phyloP scores from a whole-genome alignment of 257 asterid species.

The Haberlea rhodopensis region DNA sequence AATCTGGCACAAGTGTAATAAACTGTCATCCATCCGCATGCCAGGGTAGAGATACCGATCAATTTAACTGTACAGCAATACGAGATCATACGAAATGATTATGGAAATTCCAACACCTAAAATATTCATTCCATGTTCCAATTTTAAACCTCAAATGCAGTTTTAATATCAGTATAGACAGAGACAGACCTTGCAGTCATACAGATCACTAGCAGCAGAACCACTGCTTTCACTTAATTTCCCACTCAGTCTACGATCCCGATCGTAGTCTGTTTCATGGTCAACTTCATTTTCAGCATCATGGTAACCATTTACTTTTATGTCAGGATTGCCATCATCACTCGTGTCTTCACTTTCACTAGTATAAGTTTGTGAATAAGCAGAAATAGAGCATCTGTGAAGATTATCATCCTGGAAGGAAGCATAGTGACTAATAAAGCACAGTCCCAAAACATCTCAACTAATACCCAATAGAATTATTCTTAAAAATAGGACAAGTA shows the following conservation, averaged over 20 bases:
- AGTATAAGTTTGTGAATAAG: constrained; percentile 66
- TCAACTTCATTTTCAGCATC: constrained; percentile 86
- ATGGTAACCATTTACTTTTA: constrained; percentile 71
- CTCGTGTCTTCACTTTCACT: constrained; percentile 72
- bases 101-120: constrained; percentile 13
- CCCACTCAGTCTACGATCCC: constrained; percentile 79
- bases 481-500: constrained; percentile 15
- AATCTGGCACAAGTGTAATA: background rate
- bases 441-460: constrained; percentile 17
- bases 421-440: constrained; percentile 18
- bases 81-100: background rate
- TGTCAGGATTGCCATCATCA: constrained; percentile 62
- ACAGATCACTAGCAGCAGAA: constrained; percentile 83
- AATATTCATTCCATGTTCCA: no score
- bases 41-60: constrained; percentile 12
- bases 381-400: constrained; percentile 78
- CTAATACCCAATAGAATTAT: constrained; percentile 18
- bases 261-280: constrained; percentile 66
- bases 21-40: background rate
- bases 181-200: constrained; percentile 75
- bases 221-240: constrained; percentile 91
- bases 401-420: constrained; percentile 65
- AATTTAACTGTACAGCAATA: background rate
- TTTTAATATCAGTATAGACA: background rate
- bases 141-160: background rate